Evolutionary conservation across 768 basidiomycete genomes (phyloP).

Genomic region (Termitomyces sp.): DNA sequence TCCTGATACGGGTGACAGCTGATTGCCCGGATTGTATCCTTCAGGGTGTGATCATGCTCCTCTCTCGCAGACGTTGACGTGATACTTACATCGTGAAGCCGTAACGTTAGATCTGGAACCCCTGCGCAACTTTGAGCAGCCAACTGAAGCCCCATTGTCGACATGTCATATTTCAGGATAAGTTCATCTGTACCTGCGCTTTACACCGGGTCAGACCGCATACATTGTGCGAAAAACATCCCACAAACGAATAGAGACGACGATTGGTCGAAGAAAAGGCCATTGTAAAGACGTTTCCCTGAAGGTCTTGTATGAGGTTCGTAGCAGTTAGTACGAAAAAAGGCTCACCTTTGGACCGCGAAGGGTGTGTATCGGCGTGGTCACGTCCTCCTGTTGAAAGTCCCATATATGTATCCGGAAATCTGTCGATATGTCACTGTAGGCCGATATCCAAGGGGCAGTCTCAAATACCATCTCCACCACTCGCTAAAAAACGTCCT

Average conservation of each 20-base stretch:
- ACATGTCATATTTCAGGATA: conserved; percentile 50
- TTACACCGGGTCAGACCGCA: conserved; percentile 2
- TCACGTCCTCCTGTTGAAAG: conserved; percentile 54
- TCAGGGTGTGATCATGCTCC: background rate
- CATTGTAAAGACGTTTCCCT: conserved; percentile 70
- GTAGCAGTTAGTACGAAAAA: background rate
- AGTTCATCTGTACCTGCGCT: conserved; percentile 53
- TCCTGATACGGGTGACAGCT: conserved; percentile 65
- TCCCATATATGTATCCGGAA: conserved; percentile 57
- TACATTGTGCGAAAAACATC: conserved; percentile 2
- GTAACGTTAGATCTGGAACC: conserved; percentile 19
- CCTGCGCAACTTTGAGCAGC: conserved; percentile 4
- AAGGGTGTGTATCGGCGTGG: conserved; percentile 33
- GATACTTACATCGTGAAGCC: conserved; percentile 21
- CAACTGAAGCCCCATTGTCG: conserved; percentile 24
- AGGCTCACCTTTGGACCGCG: conserved; percentile 39
- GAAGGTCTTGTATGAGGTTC: background rate
- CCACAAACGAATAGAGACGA: conserved; percentile 10
- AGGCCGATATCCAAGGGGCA: background rate
- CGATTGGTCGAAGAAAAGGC: conserved; percentile 58
- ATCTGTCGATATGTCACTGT: conserved; percentile 30
- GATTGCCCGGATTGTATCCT: conserved; percentile 65
- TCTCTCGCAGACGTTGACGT: background rate
- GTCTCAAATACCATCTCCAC: conserved; percentile 54
- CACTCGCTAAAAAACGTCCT: conserved; percentile 60